Base-by-base conservation (phyloP, 2,329 filamentous ascomycete species). In the Xylariales sp. region DNA sequence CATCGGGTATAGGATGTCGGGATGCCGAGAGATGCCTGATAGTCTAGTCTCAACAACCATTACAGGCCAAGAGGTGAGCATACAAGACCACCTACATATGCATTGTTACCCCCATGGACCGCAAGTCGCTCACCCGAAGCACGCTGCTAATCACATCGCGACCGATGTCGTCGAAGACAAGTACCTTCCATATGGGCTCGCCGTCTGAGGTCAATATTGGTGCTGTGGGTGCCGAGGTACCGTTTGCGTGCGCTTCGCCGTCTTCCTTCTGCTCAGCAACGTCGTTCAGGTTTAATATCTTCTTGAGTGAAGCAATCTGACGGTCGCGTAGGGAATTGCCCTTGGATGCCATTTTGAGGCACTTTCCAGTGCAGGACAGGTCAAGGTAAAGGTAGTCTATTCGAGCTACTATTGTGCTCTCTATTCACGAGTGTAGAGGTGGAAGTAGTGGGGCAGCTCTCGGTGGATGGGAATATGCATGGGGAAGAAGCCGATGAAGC, bases 101-200 rank as follows among this genome's bases (percentile, higher is more conserved):
- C 74, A 95, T 93, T 28, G 89, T 97, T 40, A 97, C 86, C n/a
- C 94, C 93, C 80, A 93, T 89, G 46, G 85, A 80, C 48, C 94
- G 78, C 59, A 98, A 70, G 66, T 98, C 93, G 58, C 89, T 95
- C 48, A 98, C 93, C 45, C 90, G 79, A 50, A 98, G 73, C 3
- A 98, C 90, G 57, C 90, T 96, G 69, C 89, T 96, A 57, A 98
- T 96, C 45, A 98, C 87, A 76, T 97, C 90, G 61, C 90, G 78
- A 35, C 91, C 93, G 4, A 83, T 64, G 53, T 91, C 86, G 64
- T 98, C 94, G 60, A 98, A 97, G 8, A 98, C 88, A 39, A 98
- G 72, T 5, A 97, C 87, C 64, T 97, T 97, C 91, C 91, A 97
- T 68, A 96, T 90, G 1, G 91, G 90, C 56, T 95, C 88, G 48